Evolutionary conservation across 2,329 filamentous ascomycete genomes (phyloP).

Genomic region (Monilinia aucupariae): DNA sequence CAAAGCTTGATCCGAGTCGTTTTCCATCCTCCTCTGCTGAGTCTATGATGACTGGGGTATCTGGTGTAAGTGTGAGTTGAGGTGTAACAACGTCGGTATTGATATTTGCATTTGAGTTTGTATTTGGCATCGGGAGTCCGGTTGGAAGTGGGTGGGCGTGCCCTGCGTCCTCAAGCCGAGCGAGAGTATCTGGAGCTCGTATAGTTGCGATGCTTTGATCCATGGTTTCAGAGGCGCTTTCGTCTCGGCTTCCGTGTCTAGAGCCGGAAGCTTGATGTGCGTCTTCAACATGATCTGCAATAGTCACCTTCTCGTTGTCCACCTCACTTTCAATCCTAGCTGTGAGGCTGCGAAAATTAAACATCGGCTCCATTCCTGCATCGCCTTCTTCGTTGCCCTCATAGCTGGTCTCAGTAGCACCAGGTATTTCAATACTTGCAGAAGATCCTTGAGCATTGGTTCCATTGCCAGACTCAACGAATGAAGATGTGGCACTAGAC

Average conservation of each 20-base stretch:
- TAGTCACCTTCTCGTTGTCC: slow-evolving; percentile 30
- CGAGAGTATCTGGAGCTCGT: slow-evolving; percentile 19
- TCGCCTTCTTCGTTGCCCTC: slow-evolving; percentile 44
- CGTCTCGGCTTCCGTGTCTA: slow-evolving; percentile 11
- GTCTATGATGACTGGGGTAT: slow-evolving; percentile 25
- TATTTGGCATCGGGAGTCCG: slow-evolving; percentile 8
- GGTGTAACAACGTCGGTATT: slow-evolving; percentile 26
- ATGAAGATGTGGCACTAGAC: slow-evolving; percentile 75
- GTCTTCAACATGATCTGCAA: slow-evolving; percentile 30
- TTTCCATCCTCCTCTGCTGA: slow-evolving; percentile 27
- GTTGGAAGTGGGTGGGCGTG: not conserved
- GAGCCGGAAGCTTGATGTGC: slow-evolving; percentile 23
- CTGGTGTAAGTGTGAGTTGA: slow-evolving; percentile 31
- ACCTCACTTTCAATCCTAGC: slow-evolving; percentile 72
- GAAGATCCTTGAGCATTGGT: slow-evolving; percentile 37
- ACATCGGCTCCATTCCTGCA: slow-evolving; percentile 66
- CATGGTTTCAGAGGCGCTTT: slow-evolving; percentile 16
- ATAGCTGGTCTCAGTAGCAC: slow-evolving; percentile 50
- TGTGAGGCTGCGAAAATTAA: slow-evolving; percentile 84
- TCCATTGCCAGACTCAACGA: slow-evolving; percentile 55
- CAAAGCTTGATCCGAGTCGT: slow-evolving; percentile 26
- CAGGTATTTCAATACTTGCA: slow-evolving; percentile 46
- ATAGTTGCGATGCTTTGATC: slow-evolving; percentile 32
- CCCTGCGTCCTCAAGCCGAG: not conserved
- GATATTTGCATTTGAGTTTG: slow-evolving; percentile 13